These are phyloP conservation scores for Hypoxylon trugodes DNA, from an alignment of 495 filamentous ascomycete genomes.

Conservation along the genomic window DNA sequence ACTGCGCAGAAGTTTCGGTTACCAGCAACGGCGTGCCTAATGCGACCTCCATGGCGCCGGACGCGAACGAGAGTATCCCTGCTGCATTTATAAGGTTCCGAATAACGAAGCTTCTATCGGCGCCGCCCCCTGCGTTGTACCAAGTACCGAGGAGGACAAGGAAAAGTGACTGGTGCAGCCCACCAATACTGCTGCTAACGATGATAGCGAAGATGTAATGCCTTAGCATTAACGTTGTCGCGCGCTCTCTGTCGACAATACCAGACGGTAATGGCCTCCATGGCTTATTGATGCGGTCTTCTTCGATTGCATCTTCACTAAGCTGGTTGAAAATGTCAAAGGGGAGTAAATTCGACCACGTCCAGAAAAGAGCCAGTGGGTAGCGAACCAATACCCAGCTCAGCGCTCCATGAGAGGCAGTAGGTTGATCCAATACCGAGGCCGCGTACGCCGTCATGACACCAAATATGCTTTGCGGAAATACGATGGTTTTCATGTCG, in stretches of 20 bases:
- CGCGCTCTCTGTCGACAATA: neutral
- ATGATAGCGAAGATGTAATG: constrained; percentile 1
- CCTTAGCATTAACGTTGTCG: neutral
- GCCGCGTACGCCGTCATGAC: constrained; percentile 1
- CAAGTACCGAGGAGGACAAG: neutral
- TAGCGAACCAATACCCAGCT: constrained; percentile 2
- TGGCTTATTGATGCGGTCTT: constrained; percentile 66
- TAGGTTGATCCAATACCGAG: neutral
- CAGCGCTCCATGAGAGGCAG: neutral
- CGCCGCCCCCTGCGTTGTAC: constrained; percentile 4
- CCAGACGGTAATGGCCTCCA: constrained; percentile 62
- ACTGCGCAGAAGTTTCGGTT: constrained; percentile 24
- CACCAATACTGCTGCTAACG: constrained; percentile 11
- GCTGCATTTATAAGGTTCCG: neutral
- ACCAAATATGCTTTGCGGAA: constrained; percentile 4
- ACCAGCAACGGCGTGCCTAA: neutral
- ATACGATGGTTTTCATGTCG: constrained; percentile 12
- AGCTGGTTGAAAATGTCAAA: constrained; percentile 60
- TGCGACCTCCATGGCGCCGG: constrained; percentile 5
- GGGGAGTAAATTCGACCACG: constrained; percentile 50
- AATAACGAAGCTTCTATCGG: constrained; percentile 1
- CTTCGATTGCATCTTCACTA: constrained; percentile 50
- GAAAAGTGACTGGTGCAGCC: constrained; percentile 20
- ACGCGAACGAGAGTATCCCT: constrained; percentile 3
- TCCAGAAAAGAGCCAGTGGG: constrained; percentile 11